Conservation (phyloP, 768 basidiomycete genomes). For the Lanmaoa rubissima region DNA sequence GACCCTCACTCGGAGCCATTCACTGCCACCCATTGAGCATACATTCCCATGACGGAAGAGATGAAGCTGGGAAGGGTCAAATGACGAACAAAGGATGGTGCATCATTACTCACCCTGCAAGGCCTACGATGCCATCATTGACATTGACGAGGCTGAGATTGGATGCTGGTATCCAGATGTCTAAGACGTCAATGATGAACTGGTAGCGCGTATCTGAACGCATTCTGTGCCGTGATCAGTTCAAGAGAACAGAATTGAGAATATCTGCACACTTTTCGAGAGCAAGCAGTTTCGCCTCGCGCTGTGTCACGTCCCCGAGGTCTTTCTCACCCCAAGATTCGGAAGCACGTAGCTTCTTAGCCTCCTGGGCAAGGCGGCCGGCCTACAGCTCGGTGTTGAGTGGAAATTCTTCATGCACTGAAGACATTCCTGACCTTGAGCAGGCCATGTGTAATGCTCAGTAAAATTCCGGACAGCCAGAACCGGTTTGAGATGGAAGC, state of each 20-base stretch:
- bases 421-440: slow-evolving; percentile 53
- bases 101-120: slow-evolving; percentile 67
- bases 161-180: slow-evolving; percentile 88
- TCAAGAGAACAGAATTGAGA: background rate
- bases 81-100: background rate
- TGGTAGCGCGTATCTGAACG: slow-evolving; percentile 71
- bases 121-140: slow-evolving; percentile 83
- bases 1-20: slow-evolving; percentile 39
- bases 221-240: slow-evolving; percentile 41
- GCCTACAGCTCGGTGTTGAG: slow-evolving; percentile 38
- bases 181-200: slow-evolving; percentile 79
- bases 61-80: slow-evolving; percentile 45
- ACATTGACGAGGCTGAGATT: slow-evolving; percentile 71
- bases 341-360: slow-evolving; percentile 47
- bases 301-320: slow-evolving; percentile 58
- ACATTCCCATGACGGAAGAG: slow-evolving; percentile 68
- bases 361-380: slow-evolving; percentile 58
- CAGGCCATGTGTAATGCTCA: slow-evolving; percentile 69
- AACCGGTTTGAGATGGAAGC: slow-evolving; percentile 72
- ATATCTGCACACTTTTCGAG: slow-evolving; percentile 47
- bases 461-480: slow-evolving; percentile 85
- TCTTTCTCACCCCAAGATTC: slow-evolving; percentile 62
- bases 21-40: slow-evolving; percentile 62
- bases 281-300: slow-evolving; percentile 61
- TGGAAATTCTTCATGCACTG: background rate